phyloP scores from a whole-genome alignment of 2,329 filamentous ascomycete species.

The Penicillium digitatum region DNA sequence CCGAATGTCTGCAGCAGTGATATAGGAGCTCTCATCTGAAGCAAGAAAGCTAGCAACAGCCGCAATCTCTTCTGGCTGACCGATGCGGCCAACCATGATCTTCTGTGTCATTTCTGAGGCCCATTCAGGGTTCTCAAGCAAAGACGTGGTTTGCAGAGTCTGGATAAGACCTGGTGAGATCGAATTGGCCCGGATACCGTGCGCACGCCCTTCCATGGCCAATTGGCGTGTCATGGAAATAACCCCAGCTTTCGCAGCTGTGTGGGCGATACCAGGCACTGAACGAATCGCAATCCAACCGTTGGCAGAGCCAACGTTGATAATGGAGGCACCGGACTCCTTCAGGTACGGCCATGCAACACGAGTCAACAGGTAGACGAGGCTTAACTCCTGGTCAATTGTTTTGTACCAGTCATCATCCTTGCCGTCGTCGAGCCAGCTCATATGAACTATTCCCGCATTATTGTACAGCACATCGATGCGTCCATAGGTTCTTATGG shows the following conservation, averaged over 20 bases:
- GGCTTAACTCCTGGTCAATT: not conserved
- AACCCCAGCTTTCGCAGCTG: constrained; percentile 4
- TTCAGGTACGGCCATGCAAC: constrained; percentile 1
- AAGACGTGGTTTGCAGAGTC: not conserved
- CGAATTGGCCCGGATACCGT: constrained; percentile 1
- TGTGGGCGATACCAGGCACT: not conserved
- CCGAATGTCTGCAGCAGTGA: constrained; percentile 3
- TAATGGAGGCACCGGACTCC: not conserved
- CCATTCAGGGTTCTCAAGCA: not conserved
- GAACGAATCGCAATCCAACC: not conserved
- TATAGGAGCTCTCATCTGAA: constrained; percentile 3
- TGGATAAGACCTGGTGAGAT: constrained; percentile 1
- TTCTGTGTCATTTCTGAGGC: not conserved
- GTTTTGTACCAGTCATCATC: constrained; percentile 4
- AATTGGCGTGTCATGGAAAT: constrained; percentile 6
- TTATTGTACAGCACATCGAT: constrained; percentile 2
- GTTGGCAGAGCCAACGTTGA: constrained; percentile 1
- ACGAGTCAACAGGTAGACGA: not conserved
- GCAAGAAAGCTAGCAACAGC: constrained; percentile 4
- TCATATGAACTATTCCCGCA: not conserved
- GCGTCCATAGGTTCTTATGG: not conserved
- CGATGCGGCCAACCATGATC: not conserved
- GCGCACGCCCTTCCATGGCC: constrained; percentile 1
- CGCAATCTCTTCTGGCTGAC: not conserved
- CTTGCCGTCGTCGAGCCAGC: not conserved